These are phyloP conservation scores for Calonectria pauciramosa DNA, from an alignment of 2,329 filamentous ascomycete species.

Conservation along the genomic window DNA sequence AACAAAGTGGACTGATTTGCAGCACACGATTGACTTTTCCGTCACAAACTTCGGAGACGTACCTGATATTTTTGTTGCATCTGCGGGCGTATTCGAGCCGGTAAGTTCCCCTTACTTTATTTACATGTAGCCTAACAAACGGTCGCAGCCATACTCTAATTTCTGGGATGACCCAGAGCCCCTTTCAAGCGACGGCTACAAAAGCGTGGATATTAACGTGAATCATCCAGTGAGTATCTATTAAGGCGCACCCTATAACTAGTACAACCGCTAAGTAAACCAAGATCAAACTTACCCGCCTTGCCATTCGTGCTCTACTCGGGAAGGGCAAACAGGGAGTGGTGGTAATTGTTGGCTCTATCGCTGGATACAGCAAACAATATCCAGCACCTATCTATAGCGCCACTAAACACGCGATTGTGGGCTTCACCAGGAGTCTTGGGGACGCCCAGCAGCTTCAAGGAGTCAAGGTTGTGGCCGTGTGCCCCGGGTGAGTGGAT, in stretches of 20 bases:
- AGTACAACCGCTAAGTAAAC: background rate
- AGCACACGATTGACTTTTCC: conserved; percentile 7
- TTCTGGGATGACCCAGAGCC: conserved; percentile 26
- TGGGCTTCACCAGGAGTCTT: conserved; percentile 11
- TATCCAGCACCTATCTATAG: conserved; percentile 17
- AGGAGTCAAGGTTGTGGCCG: conserved; percentile 9
- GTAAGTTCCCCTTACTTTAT: background rate
- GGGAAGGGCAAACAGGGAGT: conserved; percentile 22
- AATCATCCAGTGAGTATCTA: conserved; percentile 6
- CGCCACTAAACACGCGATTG: conserved; percentile 16
- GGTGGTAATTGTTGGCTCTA: conserved; percentile 11
- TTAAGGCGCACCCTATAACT: background rate
- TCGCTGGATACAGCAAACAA: conserved; percentile 24
- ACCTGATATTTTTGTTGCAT: conserved; percentile 22
- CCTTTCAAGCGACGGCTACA: conserved; percentile 14
- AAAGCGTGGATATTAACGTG: conserved; percentile 22
- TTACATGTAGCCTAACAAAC: background rate
- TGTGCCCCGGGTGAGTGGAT: conserved; percentile 8
- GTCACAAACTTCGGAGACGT: conserved; percentile 9
- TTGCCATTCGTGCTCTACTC: conserved; percentile 26
- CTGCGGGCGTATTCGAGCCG: conserved; percentile 23
- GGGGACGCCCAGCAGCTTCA: background rate
- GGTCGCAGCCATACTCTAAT: conserved; percentile 17
- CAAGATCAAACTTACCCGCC: conserved; percentile 18
- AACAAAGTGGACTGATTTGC: conserved; percentile 19